Conservation (phyloP, 2,329 filamentous ascomycete genomes). For the Alternaria rosae region DNA sequence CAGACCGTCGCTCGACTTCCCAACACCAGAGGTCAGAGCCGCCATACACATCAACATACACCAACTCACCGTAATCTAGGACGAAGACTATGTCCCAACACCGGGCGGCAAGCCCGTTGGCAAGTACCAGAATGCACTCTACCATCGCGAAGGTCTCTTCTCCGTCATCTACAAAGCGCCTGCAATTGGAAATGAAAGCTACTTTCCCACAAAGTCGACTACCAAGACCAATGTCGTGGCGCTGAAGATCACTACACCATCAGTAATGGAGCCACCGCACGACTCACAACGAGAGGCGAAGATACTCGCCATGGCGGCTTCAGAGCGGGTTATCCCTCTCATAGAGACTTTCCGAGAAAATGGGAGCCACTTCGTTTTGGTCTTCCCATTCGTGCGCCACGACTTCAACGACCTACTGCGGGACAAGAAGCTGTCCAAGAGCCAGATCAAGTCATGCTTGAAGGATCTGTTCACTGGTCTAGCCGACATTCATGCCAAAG, state of each 20-base stretch:
- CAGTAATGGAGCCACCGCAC: constrained; percentile 78
- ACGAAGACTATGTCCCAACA: constrained; percentile 46
- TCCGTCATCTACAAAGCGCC: constrained; percentile 81
- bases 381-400: constrained; percentile 82
- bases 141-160: constrained; percentile 73
- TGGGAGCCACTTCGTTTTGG: constrained; percentile 76
- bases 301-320: constrained; percentile 69
- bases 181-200: constrained; percentile 47
- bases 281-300: constrained; percentile 80
- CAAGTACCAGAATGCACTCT: constrained; percentile 63
- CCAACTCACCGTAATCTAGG: constrained; percentile 7
- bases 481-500: constrained; percentile 71
- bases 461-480: constrained; percentile 75
- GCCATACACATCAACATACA: too few relatives aligned
- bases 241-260: constrained; percentile 84
- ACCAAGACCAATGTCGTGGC: constrained; percentile 61
- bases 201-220: constrained; percentile 28
- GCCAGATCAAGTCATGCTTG: constrained; percentile 61
- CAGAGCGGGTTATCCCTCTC: constrained; percentile 70
- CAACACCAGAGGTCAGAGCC: constrained; percentile 29
- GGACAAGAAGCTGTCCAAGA: constrained; percentile 48
- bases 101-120: constrained; percentile 58
- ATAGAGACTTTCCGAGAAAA: constrained; percentile 75
- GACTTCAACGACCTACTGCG: constrained; percentile 75
- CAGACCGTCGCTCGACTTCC: constrained; percentile 32